Conservation (phyloP, 192 early-diverging fungal species). For the Allomyces arbusculus region DNA sequence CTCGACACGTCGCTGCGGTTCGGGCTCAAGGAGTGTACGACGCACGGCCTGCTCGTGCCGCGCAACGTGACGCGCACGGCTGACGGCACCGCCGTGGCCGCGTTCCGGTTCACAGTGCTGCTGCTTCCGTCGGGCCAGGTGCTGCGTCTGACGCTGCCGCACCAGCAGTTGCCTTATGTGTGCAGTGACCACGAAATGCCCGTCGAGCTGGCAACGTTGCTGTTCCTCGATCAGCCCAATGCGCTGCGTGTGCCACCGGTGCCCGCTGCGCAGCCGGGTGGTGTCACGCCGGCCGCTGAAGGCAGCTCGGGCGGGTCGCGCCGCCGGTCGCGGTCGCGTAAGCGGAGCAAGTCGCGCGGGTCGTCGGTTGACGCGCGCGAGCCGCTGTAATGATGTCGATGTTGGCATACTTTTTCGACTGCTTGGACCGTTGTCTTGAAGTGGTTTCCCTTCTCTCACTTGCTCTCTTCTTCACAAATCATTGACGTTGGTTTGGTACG, state of each 20-base stretch:
- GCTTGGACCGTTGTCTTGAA: no score
- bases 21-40: conserved; percentile 47
- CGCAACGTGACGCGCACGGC: conserved; percentile 38
- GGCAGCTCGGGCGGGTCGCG: no score
- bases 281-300: no score
- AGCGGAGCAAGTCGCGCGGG: no score
- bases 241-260: not conserved
- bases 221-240: not conserved
- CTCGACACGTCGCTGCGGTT: conserved; percentile 25
- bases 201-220: conserved; percentile 5
- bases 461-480: no score
- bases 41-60: conserved; percentile 39
- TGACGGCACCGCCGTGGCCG: conserved; percentile 30
- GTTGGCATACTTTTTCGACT: no score
- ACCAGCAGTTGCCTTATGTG: conserved; percentile 51
- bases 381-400: no score
- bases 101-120: conserved; percentile 54
- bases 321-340: no score
- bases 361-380: no score
- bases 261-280: not conserved
- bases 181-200: conserved; percentile 42
- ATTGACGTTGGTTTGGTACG: no score
- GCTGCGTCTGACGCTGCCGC: conserved; percentile 37
- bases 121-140: conserved; percentile 34
- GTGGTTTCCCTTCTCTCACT: no score